Evolutionary conservation across 768 basidiomycete species (phyloP), one percentile per base, ranked within the genome.

Genomic region (Pseudohyphozyma bogoriensis): DNA sequence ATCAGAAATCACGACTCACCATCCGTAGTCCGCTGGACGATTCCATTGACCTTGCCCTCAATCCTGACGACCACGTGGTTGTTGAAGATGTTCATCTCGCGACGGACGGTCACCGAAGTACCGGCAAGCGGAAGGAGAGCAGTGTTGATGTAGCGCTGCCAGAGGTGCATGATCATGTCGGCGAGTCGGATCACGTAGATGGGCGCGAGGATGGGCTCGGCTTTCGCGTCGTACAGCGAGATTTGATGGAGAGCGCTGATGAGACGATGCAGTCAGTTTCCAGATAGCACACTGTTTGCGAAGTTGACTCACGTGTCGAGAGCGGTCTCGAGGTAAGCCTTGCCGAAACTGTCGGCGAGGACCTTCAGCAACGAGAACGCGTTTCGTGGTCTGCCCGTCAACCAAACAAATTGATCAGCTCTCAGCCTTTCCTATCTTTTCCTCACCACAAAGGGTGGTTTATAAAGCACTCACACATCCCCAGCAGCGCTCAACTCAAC

Each of bases 91-190:
- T 82, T 81, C 88, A 96, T 92, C 73, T 97, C 93, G 26, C 92
- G 81, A 52, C 93, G 82, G 39, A 84, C 81, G 5, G 90, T 89
- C 9, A 92, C 87, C 15, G 84, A 83, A 59, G 82, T 67, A 3
- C 70, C 84, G 0, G 89, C 85, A 20, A 99, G 78, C 0, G 95
- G 92, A 18, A 95, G 78, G 9, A 99, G 74, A 0, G 91, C 95
- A 24, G 88, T 86, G 51, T 86, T 86, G 68, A 89, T 82, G 74
- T 97, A 99, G 72, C 87, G 87, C 70, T 97, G 95, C 93, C 92
- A 97, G 15, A 99, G 80, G 71, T 96, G 89, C 70, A 87, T 89
- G 58, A 93, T 85, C 47, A 93, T 81, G 74, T 93, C 91, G 36
- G 86, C 82, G 4, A 80, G 77, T 58, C 79, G 80, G 67, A 97